Base-by-base conservation (phyloP, 2,329 filamentous ascomycete genomes). In the Emmonsiellopsis sp. region DNA sequence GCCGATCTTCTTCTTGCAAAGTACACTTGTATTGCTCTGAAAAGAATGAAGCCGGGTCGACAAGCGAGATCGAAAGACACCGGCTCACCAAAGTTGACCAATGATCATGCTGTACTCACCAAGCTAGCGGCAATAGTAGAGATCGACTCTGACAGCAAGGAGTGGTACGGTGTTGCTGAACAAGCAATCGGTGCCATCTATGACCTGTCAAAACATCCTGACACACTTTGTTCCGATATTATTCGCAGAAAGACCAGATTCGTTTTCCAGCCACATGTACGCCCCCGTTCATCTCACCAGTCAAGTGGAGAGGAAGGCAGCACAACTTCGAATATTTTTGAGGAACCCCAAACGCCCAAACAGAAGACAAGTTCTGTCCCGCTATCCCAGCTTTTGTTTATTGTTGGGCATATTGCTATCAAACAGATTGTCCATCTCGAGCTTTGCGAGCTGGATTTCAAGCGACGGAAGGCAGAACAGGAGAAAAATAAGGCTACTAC, bases 391-490 rank as follows among this genome's bases (percentile, higher is more conserved):
- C 79, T 98, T 2, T 77, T 98, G 0, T 97, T 97, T 66, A 86
- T 95, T 37, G 92, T 97, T 33, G 93, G 93, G 0, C 93, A 98
- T 65, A 87, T 97, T 47, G 93, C 93, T 11, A 93, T 98, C 66
- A 98, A 98, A 73, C 94, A 98, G 67, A 98, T 98, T 61, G 94
- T 98, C 0, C 93, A 98, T 67, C 81, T 98, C 9, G 93, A 98
- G 63, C 78, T 97, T n/a, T 95, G 91, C 67, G 93, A 98, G 66
- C 83, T 93, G 49, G 93, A 98, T 69, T 98, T 98, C 71, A 98
- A 98, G 76, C 87, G 92, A 52, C 82, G 92, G 60, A 98, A 98
- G 76, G 67, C 67, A 52, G 73, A 74, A 68, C 67, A 73, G 63
- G 66, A 76, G 67, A 72, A 77, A 68, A 74, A 69, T 49, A 75